Conservation (phyloP, 108 stramenopile genomes). For the Mediolabrus comicus region DNA sequence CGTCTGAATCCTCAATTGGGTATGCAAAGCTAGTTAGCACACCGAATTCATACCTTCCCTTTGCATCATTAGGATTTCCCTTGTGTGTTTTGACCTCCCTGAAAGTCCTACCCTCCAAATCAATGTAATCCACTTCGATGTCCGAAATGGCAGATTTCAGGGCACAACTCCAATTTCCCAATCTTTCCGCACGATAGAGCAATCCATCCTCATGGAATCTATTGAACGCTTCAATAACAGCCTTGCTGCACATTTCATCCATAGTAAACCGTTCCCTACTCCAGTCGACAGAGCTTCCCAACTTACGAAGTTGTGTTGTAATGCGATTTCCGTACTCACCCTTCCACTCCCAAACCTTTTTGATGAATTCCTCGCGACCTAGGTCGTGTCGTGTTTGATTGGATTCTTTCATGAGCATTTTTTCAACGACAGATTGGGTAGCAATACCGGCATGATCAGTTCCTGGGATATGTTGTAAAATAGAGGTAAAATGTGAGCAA, state of each 20-base stretch:
- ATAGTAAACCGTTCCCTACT: constrained; percentile 97
- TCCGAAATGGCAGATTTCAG: constrained; percentile 98
- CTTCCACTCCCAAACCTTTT: constrained; percentile 99
- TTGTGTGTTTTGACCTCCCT: constrained; percentile 96
- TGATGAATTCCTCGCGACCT: constrained; percentile 93
- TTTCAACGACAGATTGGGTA: constrained; percentile 99
- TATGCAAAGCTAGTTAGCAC: constrained; percentile 96
- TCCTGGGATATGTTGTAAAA: constrained; percentile 49
- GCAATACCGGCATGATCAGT: constrained; percentile 99
- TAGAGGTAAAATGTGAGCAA: constrained; percentile 1
- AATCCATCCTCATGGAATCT: constrained; percentile 95
- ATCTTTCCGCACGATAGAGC: constrained; percentile 90
- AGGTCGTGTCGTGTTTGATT: constrained; percentile 94
- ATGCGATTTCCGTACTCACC: constrained; percentile 92
- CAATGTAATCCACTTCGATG: constrained; percentile 98
- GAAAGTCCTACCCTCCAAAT: constrained; percentile 90
- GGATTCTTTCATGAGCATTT: constrained; percentile 93
- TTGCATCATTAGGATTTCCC: constrained; percentile 84
- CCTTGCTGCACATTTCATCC: constrained; percentile 94
- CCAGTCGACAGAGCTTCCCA: constrained; percentile 96
- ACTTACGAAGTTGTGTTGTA: constrained; percentile 85
- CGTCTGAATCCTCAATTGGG: constrained; percentile 89
- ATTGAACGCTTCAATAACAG: constrained; percentile 92
- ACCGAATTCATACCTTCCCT: constrained; percentile 98
- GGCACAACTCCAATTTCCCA: constrained; percentile 98